Base-by-base conservation (phyloP, 371 early-diverging fungal species). In the Apophysomyces variabilis region DNA sequence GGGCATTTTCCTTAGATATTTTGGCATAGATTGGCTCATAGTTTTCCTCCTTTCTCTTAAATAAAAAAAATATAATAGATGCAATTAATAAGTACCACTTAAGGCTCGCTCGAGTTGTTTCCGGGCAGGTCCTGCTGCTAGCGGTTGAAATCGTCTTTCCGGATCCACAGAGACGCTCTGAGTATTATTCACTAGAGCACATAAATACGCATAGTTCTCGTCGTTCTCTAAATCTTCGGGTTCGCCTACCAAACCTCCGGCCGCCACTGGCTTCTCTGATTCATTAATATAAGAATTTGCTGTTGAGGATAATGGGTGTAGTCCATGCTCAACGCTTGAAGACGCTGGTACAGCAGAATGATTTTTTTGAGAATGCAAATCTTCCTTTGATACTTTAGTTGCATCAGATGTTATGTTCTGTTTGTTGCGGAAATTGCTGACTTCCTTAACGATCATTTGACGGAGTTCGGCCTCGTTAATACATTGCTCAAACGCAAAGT, bases 171-270 rank as follows among this genome's bases (percentile, higher is more conserved):
- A 13, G 6, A 67, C 44, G 37, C 64, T 63, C 37, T 58, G 60
- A 6, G 59, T 62, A 39, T 38, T 58, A 14, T 63, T 36, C 2
- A 64, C 39, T 12, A 58, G 36, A 47, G 39, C 39, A 38, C 32
- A 45, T 12, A 57, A 41, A 21, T 62, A 61, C 9, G 50, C 38
- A 21, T 68, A 59, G 12, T 64, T 54, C 32, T 68, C 64, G 59
- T 63, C 60, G 7, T 62, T 63, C 5, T 37, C 50, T 11, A 63
- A 46, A 37, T 70, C 71, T 38, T 66, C 67, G 1, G 71, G 76
- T 9, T 76, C 76, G n/a, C 76, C 73, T 5, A 76, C 76, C 7
- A 76, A 32, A 8, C 58, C 66, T 21, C 61, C 64, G 13, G 65
- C 37, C 16, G 57, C 46, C 14, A 65, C 56, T 2, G 46, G 58